Percentiles rank a stretch among this genome's conserved stretches.
Conservation (phyloP, 306 rosid species). For the Pterocarpus macrocarpus region DNA sequence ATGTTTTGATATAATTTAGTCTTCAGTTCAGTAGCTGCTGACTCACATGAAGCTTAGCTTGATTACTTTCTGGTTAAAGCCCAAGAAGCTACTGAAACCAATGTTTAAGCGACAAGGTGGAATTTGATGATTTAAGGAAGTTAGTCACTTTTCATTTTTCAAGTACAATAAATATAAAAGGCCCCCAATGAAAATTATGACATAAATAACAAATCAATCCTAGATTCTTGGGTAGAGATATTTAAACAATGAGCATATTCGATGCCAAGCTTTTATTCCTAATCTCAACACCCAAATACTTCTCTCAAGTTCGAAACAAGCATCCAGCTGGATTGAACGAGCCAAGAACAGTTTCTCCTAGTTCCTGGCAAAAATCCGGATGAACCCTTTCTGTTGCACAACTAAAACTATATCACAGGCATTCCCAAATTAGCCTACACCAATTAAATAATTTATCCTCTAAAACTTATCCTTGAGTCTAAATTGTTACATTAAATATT, state of each 20-base stretch:
- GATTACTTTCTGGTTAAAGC: no score
- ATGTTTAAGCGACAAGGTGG: no score
- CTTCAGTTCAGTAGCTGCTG: no score
- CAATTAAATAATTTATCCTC: slow-evolving; percentile 34
- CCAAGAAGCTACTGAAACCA: no score
- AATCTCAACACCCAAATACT: slow-evolving; percentile 34
- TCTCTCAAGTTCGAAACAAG: slow-evolving; percentile 2
- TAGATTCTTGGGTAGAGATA: background rate
- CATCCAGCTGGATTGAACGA: slow-evolving; percentile 41
- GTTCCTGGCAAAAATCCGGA: slow-evolving; percentile 24
- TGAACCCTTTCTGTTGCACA: slow-evolving; percentile 41
- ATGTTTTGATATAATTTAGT: no score
- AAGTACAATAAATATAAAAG: background rate
- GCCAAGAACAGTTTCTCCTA: slow-evolving; percentile 26
- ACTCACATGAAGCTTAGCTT: no score
- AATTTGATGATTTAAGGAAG: no score
- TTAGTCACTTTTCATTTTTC: no score
- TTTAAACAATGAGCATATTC: slow-evolving; percentile 25
- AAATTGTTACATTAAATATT: slow-evolving; percentile 52
- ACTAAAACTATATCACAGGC: slow-evolving; percentile 38
- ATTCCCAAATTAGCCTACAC: slow-evolving; percentile 39
- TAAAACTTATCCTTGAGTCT: slow-evolving; percentile 27
- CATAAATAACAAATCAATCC: background rate
- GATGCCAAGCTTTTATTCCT: slow-evolving; percentile 48
- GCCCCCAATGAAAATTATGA: background rate